Evolutionary conservation across 2,329 filamentous ascomycete genomes (phyloP), one percentile per base, ranked within the genome.

Genomic region (Beauveria caledonica): DNA sequence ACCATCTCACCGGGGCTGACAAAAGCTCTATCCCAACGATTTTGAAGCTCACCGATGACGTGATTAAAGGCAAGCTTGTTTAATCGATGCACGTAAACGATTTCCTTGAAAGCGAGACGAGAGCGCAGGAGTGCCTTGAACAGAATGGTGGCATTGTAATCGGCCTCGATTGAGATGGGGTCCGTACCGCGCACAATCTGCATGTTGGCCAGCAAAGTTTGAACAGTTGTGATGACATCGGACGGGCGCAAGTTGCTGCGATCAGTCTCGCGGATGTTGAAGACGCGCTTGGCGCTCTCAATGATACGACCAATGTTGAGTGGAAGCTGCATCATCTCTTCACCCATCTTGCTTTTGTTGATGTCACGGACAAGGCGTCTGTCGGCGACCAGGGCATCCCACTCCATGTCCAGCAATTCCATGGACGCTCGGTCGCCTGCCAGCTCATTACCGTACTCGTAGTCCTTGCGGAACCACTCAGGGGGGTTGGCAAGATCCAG

Each of bases 1-100:
- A 99, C 94, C 94, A 99, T 99, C 73, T 99, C 95, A 71, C 95
- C 94, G 52, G 94, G 93, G 68, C 86, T 90, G 63, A 96, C 92
- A 67, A 89, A 86, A 51, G 93, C 85, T 68, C 89, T 87, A 40
- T 89, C 85, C 83, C 96, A 99, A 63, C 92, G 86, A 70, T 85
- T 92, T 76, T 96, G 90, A 45, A 99, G 80, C 67, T 96, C 92
- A 65, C 94, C 94, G 44, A 99, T 74, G 51, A 99, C 86, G 70
- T 97, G 92, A 63, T 94, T 88, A 69, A 99, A 93, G 1, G 94
- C 93, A 64, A 96, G 82, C 74, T 91, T 94, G 77, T 90, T 96
- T 66, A 99, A 77, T 13, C 87, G 88, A 70, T 96, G 87, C 66
- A 92, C 84, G 59, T 90, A 87, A 50, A 96, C 92, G 63, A 99